Evolutionary conservation across 106 monocot species (phyloP).

Genomic region (Iris macrosiphon): DNA sequence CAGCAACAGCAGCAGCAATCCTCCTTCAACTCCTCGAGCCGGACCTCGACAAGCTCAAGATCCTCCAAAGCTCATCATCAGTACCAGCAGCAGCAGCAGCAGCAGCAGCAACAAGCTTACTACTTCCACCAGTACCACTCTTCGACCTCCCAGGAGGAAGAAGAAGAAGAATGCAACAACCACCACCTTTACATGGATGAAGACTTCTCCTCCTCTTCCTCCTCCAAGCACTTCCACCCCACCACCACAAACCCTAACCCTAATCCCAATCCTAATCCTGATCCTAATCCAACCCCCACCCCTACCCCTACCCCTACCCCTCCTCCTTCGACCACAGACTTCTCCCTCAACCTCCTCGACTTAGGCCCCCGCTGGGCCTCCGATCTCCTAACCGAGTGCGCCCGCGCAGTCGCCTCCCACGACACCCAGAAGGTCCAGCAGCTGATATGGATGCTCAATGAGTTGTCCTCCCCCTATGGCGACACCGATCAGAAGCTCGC

Average conservation of each 20-base stretch:
- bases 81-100: background rate
- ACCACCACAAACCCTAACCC: conserved; percentile 7
- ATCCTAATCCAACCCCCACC: conserved; percentile 9
- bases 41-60: conserved; percentile 32
- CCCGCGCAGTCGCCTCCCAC: conserved; percentile 53
- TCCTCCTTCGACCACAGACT: conserved; percentile 8
- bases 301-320: conserved; percentile 7
- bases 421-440: conserved; percentile 73
- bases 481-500: conserved; percentile 87
- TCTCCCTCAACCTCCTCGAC: conserved; percentile 34
- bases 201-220: conserved; percentile 59
- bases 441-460: conserved; percentile 93
- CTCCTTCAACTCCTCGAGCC: conserved; percentile 37
- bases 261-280: conserved; percentile 9
- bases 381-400: conserved; percentile 69
- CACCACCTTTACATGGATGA: conserved; percentile 61
- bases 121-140: conserved; percentile 3
- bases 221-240: conserved; percentile 23
- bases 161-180: conserved; percentile 47
- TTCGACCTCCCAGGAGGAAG: background rate
- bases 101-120: background rate
- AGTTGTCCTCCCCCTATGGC: conserved; percentile 86
- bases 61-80: conserved; percentile 7
- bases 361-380: conserved; percentile 42
- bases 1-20: conserved; percentile 8